A percentile compares a stretch with the other conserved stretches of the same genome.
Evolutionary conservation across 2,329 filamentous ascomycete genomes (phyloP).

Genomic region (Paraphaeosphaeria sporulosa): DNA sequence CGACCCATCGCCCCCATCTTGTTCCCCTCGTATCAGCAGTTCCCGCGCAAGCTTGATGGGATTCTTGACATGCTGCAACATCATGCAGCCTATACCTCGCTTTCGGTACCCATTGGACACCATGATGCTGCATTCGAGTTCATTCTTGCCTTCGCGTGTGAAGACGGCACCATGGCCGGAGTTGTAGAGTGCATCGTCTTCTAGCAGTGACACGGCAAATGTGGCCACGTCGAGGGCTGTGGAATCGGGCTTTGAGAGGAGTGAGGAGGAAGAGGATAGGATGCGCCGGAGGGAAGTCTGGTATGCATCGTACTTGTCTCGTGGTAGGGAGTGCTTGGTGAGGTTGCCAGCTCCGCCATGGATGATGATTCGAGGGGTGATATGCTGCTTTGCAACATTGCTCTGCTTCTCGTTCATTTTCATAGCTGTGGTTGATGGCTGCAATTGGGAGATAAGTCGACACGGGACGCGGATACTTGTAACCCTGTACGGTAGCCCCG

Average conservation of each 20-base stretch:
- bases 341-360: conserved; percentile 60
- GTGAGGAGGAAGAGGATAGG: conserved; percentile 17
- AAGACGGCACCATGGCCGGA: conserved; percentile 85
- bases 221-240: conserved; percentile 62
- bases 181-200: conserved; percentile 57
- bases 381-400: not conserved
- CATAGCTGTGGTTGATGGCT: not conserved
- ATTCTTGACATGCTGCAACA: conserved; percentile 77
- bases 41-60: conserved; percentile 77
- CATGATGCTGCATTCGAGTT: conserved; percentile 89
- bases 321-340: conserved; percentile 49
- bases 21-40: conserved; percentile 73
- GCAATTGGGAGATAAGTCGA: not conserved
- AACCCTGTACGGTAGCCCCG: not conserved
- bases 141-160: conserved; percentile 80
- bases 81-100: conserved; percentile 78
- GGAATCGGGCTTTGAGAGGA: not conserved
- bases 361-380: conserved; percentile 56
- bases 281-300: conserved; percentile 33
- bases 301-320: conserved; percentile 47
- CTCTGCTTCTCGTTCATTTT: not conserved
- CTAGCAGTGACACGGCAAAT: conserved; percentile 65
- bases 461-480: not conserved
- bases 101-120: conserved; percentile 76
- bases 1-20: conserved; percentile 65